Evolutionary conservation across 805 yeast genomes (phyloP), one percentile per base, ranked within the genome.

Genomic region (Ogataea paraovalis): DNA sequence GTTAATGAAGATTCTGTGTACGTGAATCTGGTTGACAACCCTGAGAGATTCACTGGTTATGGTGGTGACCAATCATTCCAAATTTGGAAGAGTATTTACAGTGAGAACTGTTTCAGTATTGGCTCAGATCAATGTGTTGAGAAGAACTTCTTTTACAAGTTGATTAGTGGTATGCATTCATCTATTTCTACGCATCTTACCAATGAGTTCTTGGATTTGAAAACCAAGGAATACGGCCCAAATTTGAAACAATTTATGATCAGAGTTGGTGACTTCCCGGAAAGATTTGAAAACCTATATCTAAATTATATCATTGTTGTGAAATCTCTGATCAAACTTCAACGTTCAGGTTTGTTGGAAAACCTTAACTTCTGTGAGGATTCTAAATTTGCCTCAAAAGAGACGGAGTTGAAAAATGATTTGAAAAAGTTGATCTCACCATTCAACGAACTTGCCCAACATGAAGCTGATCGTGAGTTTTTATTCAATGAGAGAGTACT

Each of bases 41-140:
- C 96, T 0, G 99, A 94, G 67, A 75, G 98, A 59, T 94, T 87
- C 70, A 95, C 99, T 0, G 99, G 99, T 0, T 94, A 94, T 61
- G 86, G 90, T 28, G 99, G 99, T 27, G 81, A 83, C 43, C 96
- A 94, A 60, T 88, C 97, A 20, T 81, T 84, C 55, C 89, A 85
- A 62, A 88, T 94, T 41, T 94, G 99, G 99, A 74, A 80, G 37
- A 88, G 95, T 54, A 90, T 94, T 25, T 94, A 94, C 66, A 83
- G 80, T 39, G 97, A 94, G 58, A 91, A 91, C 70, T 90, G 97
- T 64, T 91, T 91, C 69, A 58, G 55, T 42, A 37, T 57, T 27
- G 68, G 66, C 4, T 49, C 56, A 37, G 80, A 76, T 18, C 79
- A 76, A 52, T 91, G 96, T 63, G 69, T 84, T 39, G 98, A 95